Evolutionary conservation across 192 early-diverging fungal genomes (phyloP), one percentile per base, ranked within the genome.

Genomic region (Backusella australiensis): DNA sequence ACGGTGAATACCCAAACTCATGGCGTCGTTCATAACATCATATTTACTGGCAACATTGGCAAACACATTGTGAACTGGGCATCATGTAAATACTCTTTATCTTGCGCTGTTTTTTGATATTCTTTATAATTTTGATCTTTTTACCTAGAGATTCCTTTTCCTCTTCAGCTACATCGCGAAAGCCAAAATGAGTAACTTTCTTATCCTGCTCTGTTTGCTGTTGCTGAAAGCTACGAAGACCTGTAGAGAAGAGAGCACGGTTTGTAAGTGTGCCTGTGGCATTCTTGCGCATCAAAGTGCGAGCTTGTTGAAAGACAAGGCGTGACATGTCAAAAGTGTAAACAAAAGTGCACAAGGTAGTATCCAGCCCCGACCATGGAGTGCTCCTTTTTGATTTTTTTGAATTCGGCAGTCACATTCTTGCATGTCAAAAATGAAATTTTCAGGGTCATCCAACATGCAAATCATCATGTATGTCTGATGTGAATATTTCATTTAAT

Each of bases 1-100:
- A 69, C 97, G 89, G 81, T 99, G 97, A 23, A 99, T 83, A 35
- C 98, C 98, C 35, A 89, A 85, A 79, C 92, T 94, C 97, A 98
- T 98, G 21, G 93, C 91, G 73, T 98, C 97, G 86, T 98, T 98
- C 98, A 99, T 98, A 12, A 97, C 72, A 81, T 99, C 98, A 86
- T 99, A 99, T 66, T 93, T 96, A n/a, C 86, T 81, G 3, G 98
- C 98, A 21, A 99, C 98, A 77, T 89, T 95, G n/a, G 92, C 88
- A 81, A 98, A 99, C 14, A 99, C 98, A 67, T 89, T 80, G 67
- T 90, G 92, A 38, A 99, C 96, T 94, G 78, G 19, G 17, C 6
- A 78, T 11, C 38, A 52, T 42, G 9, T 39, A 34, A 72, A 67
- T 19, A 77, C 3, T 23, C 38, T 39, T 39, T 39, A 39, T 39